These are phyloP conservation scores for Comarum palustre DNA, from an alignment of 306 rosid species.

Conservation along the genomic window DNA sequence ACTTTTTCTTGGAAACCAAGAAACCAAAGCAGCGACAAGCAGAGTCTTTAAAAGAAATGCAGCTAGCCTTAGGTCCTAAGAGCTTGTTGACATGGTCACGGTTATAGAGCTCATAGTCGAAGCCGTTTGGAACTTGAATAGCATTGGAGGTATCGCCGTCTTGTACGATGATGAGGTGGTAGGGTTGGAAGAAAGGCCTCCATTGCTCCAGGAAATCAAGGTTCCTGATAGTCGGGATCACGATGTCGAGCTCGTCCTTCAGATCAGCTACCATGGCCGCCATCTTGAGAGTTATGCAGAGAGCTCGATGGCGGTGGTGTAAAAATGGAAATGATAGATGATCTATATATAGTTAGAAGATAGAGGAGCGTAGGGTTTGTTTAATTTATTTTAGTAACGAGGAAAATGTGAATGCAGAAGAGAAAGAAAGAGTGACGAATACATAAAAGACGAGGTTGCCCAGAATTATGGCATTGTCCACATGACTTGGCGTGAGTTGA, in stretches of 20 bases:
- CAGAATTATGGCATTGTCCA: conserved; percentile 1
- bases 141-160: conserved; percentile 28
- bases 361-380: conserved; percentile 13
- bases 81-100: conserved; percentile 39
- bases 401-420: conserved; percentile 6
- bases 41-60: conserved; percentile 54
- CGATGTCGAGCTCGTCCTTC: conserved; percentile 27
- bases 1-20: conserved; percentile 50
- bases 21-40: conserved; percentile 54
- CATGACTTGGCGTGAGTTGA: neutral
- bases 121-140: conserved; percentile 35
- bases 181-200: conserved; percentile 27
- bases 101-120: conserved; percentile 45
- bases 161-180: conserved; percentile 27
- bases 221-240: conserved; percentile 27
- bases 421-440: neutral
- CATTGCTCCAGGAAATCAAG: conserved; percentile 30
- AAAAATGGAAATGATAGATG: neutral
- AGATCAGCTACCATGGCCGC: conserved; percentile 2
- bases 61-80: conserved; percentile 46
- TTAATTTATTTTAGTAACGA: neutral
- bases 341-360: neutral
- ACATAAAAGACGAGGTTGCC: conserved; percentile 2
- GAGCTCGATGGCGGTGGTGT: neutral
- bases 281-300: neutral